phyloP scores from a whole-genome alignment of 208 protist genomes.

The Trypanosoma scelopori region DNA sequence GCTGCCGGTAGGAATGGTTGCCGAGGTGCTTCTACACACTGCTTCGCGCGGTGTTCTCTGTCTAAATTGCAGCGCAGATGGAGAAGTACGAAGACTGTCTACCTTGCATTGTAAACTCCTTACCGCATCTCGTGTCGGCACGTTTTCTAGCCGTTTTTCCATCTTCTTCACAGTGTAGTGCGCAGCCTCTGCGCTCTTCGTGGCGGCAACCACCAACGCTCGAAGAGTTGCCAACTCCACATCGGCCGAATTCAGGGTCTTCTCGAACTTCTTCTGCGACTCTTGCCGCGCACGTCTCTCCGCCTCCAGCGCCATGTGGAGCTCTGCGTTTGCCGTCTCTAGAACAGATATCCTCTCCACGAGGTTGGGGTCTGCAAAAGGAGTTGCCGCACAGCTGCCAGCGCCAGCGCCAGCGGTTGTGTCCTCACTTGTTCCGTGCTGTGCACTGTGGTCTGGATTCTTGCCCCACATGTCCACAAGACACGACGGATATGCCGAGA shows the following conservation, averaged over 20 bases:
- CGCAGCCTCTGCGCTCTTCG: slow-evolving; percentile 20
- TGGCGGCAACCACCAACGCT: slow-evolving; percentile 7
- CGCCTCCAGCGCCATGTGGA: not conserved
- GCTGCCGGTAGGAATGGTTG: not conserved
- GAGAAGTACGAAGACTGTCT: not conserved
- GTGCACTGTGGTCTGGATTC: not conserved
- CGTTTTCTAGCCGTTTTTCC: slow-evolving; percentile 5
- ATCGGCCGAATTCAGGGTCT: not conserved
- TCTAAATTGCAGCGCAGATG: not conserved
- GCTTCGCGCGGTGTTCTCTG: not conserved
- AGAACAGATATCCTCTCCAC: slow-evolving; percentile 3
- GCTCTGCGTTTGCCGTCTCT: slow-evolving; percentile 6
- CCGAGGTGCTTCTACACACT: not conserved
- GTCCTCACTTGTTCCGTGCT: not conserved
- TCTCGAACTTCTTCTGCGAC: not conserved
- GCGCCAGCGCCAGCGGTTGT: not conserved
- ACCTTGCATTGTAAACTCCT: not conserved
- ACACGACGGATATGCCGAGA: not conserved
- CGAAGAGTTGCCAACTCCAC: slow-evolving; percentile 7
- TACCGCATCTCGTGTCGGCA: slow-evolving; percentile 1
- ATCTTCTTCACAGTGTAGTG: slow-evolving; percentile 3
- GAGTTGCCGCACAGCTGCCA: not conserved
- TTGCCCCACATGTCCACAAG: not conserved
- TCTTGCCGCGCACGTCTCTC: slow-evolving; percentile 8
- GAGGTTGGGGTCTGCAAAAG: slow-evolving; percentile 1